A percentile compares a stretch with the other conserved stretches of the same genome.
Evolutionary conservation across 495 filamentous ascomycete genomes (phyloP).

Genomic region (Platismatia glauca): DNA sequence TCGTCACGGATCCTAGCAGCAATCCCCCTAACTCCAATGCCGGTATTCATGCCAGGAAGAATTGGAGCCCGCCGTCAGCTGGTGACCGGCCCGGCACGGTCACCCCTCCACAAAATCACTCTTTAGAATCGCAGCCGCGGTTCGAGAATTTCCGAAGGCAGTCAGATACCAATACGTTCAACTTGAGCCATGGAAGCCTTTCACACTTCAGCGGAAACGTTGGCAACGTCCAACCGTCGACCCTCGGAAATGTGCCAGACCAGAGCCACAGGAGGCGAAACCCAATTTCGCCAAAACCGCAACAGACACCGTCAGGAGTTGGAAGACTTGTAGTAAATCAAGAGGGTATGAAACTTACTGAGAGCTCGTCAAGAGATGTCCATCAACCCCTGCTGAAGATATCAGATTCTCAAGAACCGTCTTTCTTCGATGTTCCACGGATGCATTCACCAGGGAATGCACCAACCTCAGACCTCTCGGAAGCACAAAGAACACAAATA

Average conservation of each 20-base stretch:
- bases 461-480: conserved; percentile 22
- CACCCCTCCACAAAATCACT: conserved; percentile 57
- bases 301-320: conserved; percentile 20
- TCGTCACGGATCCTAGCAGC: conserved; percentile 50
- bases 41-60: conserved; percentile 47
- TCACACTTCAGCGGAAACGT: conserved; percentile 34
- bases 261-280: conserved; percentile 11
- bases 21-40: conserved; percentile 53
- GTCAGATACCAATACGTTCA: conserved; percentile 54
- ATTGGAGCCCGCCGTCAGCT: conserved; percentile 63
- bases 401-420: conserved; percentile 21
- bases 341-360: conserved; percentile 18
- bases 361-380: conserved; percentile 6
- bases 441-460: conserved; percentile 36
- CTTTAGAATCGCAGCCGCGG: conserved; percentile 63
- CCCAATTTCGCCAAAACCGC: conserved; percentile 23
- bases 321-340: not conserved
- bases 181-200: conserved; percentile 35
- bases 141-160: conserved; percentile 68
- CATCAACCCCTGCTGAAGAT: conserved; percentile 19
- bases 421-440: conserved; percentile 32
- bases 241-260: conserved; percentile 13
- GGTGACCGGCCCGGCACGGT: conserved; percentile 59
- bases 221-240: conserved; percentile 28
- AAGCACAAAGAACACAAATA: conserved; percentile 21